Base-by-base conservation (phyloP, 2,329 filamentous ascomycete genomes). In the Nigrospora sphaerica region DNA sequence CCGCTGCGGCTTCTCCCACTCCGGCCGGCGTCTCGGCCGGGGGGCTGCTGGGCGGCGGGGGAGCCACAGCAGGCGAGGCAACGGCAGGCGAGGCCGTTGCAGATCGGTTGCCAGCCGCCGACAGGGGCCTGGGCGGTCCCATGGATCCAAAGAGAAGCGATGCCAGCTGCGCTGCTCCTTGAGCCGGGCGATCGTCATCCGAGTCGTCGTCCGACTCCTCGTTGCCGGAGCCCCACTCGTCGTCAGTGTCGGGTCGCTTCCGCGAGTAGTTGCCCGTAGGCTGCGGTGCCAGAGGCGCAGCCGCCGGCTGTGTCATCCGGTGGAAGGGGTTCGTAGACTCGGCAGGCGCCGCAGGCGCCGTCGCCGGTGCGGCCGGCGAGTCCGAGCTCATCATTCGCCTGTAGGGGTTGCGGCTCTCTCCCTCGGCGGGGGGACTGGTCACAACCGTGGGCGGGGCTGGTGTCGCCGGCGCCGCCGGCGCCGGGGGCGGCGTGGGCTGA, bases 101-200 rank as follows among this genome's bases (percentile, higher is more conserved):
- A 10, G 72, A 72, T 56, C 87, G 86, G 54, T 86, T 83, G 46
- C 87, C 89, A 64, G 88, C 82, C 7, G 89, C 86, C 17, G 88
- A 95, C 39, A 96, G 69, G 31, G 92, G 91, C 44, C 92, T 83
- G 13, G 93, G 92, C 35, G 93, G 92, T 11, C 81, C 92, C 91
- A 98, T 97, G 44, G 91, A 95, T 49, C 93, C 92, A 63, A 98
- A 98, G 17, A 98, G 77, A 50, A 96, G 93, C 7, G 88, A 95
- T 14, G 93, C 93, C 34, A 98, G 80, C 57, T 95, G 88, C 50
- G 95, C 93, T 42, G 93, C 93, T 55, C 82, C 89, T 49, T 86
- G 88, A 43, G 86, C 86, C 16, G 88, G 84, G 11, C 84, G 80
- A 45, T 90, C 86, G 46, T 91, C 87, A 46, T 92, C 85, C 33